Evolutionary conservation across 768 basidiomycete genomes (phyloP).

Genomic region (Lactifluus hygrophoroides): DNA sequence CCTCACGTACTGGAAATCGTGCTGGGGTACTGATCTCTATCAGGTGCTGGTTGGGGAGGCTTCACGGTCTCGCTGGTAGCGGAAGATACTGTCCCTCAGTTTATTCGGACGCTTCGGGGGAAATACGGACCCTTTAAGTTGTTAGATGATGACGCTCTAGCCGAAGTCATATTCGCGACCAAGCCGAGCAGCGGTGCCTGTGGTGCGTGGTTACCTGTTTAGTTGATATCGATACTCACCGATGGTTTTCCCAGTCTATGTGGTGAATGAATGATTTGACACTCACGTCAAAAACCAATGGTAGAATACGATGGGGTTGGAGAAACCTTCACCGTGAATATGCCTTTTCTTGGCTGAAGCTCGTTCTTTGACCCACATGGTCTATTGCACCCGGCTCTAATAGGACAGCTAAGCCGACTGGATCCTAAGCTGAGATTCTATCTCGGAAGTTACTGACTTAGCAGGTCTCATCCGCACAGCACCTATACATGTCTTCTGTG

Average conservation of each 20-base stretch:
- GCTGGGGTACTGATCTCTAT: neutral
- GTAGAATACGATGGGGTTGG: neutral
- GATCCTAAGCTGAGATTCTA: neutral
- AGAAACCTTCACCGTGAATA: neutral
- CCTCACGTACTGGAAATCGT: neutral
- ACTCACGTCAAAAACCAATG: neutral
- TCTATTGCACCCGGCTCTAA: neutral
- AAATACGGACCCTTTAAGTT: conserved; percentile 56
- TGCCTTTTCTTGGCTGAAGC: neutral
- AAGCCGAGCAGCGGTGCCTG: conserved; percentile 77
- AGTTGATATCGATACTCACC: neutral
- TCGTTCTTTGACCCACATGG: neutral
- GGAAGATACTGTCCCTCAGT: conserved; percentile 49
- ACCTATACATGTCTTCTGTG: neutral
- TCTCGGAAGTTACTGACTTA: neutral
- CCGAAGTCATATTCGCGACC: conserved; percentile 73
- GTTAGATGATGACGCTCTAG: conserved; percentile 48
- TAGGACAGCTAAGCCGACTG: neutral
- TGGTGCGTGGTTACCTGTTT: conserved; percentile 38
- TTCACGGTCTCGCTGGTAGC: conserved; percentile 78
- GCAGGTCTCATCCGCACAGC: neutral
- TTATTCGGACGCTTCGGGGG: conserved; percentile 53
- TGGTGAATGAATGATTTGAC: neutral
- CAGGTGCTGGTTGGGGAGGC: conserved; percentile 89
- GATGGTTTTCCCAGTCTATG: neutral